Evolutionary conservation across 2,329 filamentous ascomycete genomes (phyloP), one percentile per base, ranked within the genome.

Genomic region (Lomentospora prolificans): DNA sequence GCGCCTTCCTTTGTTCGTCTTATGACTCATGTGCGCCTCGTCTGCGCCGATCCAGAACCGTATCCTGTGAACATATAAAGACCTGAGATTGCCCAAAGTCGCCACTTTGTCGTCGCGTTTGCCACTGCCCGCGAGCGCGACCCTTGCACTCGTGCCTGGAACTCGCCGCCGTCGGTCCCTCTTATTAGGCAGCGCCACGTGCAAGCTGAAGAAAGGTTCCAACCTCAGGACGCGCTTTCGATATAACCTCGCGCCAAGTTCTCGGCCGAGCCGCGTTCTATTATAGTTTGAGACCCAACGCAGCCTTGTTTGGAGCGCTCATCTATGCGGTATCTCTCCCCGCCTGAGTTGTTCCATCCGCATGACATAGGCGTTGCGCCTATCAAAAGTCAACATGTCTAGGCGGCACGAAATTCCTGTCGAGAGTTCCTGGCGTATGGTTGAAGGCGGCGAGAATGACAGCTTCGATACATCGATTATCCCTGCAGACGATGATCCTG

Each of bases 381-480:
- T n/a, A n/a, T 22, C 12, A 31, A 19, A 22, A 36, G 33, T 33
- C 14, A 22, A 28, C 53, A 55, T 48, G 53, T 28, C 53, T 7
- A 48, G 41, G 24, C 41, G 53, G n/a, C 53, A 27, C n/a, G 39
- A 22, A 19, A 19, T 51, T 41, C 54, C 68, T 67, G 46, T 80
- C 44, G 77, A 79, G 59, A 74, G 75, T 60, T 82, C 79, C 19
- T 83, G 80, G 80, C 79, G 80, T 61, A 73, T 83, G 68, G 78
- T 83, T 10, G 80, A 83, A 57, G 78, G 76, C 55, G 69, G 74
- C 63, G 79, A 82, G 56, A 75, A 82, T 64, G 79, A 82, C 63
- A 81, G 78, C 62, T 82, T 82, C 64, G 79, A 81, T 61, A 80
- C 78, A 4, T 75, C 75, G 8, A 70, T 81, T 55, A 66, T 81